Evolutionary conservation across 2,329 filamentous ascomycete genomes (phyloP), one percentile per base, ranked within the genome.

Genomic region (Phoma sp.): DNA sequence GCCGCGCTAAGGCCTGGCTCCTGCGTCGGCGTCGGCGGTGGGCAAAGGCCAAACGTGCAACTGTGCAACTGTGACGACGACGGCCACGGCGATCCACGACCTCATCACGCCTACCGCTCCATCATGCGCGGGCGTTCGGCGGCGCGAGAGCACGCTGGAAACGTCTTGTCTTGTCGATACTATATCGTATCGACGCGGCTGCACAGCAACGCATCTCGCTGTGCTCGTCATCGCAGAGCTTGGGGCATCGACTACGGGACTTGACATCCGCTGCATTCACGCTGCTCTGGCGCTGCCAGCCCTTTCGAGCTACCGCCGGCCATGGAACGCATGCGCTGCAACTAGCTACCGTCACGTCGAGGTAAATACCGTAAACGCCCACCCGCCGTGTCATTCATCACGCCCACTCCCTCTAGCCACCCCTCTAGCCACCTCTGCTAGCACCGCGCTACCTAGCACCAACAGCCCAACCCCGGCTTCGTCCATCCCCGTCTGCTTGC

Each of bases 1-100:
- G 37, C 41, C 44, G 62, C 65, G 61, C 67, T 68, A 68, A 51
- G 52, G 58, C 36, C 27, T 61, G 54, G 53, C 58, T 58, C 52
- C 58, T 59, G 64, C 64, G 60, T 62, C 57, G 60, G 53, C 56
- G 55, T 37, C 58, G 48, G 48, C 17, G 17, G 17, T 17, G 17
- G 17, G 17, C 17, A 17, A 17, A 17, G 17, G 17, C 17, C 17
- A 17, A 17, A 17, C 17, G 17, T 17, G 17, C 48, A 45, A 60
- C 64, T 53, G 49, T 65, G 67, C 65, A 69, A 65, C 58, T 67
- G 54, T 68, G 64, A 66, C 67, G 55, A 66, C 67, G 55, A 31
- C 12, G 29, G 29, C 29, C 4, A 55, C 24, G 49, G 58, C 46
- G 43, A 58, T 59, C 53, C 45, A 46, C 58, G 51, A 29, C 40